A percentile compares a stretch with the other conserved stretches of the same genome.
phyloP scores from a whole-genome alignment of 805 yeast species.

The Starmerella potacharoeniae region DNA sequence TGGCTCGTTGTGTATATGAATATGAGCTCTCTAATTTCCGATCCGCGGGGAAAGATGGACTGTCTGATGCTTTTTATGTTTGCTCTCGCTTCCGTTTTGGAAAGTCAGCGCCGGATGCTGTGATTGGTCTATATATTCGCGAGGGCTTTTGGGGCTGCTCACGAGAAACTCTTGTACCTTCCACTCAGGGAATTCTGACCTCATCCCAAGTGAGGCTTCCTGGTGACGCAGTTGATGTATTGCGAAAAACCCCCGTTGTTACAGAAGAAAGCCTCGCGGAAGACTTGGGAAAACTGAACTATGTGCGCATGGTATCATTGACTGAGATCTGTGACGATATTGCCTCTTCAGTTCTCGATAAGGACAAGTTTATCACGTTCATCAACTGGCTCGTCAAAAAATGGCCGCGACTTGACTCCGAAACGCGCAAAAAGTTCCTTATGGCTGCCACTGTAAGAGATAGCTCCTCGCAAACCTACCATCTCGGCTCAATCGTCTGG shows the following conservation, averaged over 20 bases:
- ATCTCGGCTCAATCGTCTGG: slow-evolving; percentile 20
- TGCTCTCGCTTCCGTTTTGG: slow-evolving; percentile 27
- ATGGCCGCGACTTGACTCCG: background rate
- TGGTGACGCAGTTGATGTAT: slow-evolving; percentile 16
- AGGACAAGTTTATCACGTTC: slow-evolving; percentile 18
- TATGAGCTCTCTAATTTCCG: slow-evolving; percentile 24
- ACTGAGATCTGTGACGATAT: slow-evolving; percentile 24
- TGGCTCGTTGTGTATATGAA: slow-evolving; percentile 30
- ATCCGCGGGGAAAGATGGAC: background rate
- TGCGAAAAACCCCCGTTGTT: slow-evolving; percentile 24
- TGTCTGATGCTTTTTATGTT: slow-evolving; percentile 22
- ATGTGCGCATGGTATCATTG: slow-evolving; percentile 21
- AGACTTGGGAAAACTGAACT: slow-evolving; percentile 20
- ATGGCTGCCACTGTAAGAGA: background rate
- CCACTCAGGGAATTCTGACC: slow-evolving; percentile 27
- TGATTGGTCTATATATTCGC: slow-evolving; percentile 28
- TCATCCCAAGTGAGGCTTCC: slow-evolving; percentile 26
- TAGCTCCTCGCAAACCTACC: background rate
- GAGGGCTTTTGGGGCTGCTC: slow-evolving; percentile 31
- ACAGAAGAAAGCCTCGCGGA: slow-evolving; percentile 18
- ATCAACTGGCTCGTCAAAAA: slow-evolving; percentile 25
- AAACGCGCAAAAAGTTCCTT: background rate
- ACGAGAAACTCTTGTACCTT: slow-evolving; percentile 24
- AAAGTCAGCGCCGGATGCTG: slow-evolving; percentile 30
- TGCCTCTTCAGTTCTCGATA: slow-evolving; percentile 22